Evolutionary conservation across 176 grass and related monocot species (phyloP).

Genomic region (Hyparrhenia diplandra): DNA sequence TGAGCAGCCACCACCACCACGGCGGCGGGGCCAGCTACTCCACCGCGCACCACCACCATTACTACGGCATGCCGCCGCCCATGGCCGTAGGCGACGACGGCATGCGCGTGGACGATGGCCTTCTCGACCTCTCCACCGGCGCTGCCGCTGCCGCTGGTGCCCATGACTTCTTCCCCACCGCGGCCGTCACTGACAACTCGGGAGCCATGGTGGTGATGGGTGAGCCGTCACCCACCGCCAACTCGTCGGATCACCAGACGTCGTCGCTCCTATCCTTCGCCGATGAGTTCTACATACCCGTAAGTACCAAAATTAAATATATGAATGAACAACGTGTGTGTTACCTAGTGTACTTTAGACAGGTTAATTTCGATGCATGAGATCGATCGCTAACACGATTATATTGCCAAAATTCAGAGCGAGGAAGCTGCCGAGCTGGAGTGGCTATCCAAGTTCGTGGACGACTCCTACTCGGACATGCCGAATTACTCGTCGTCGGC

Average conservation of each 20-base stretch:
- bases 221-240: slow-evolving; percentile 37
- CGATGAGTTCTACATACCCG: slow-evolving; percentile 89
- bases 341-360: too few relatives aligned
- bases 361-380: too few relatives aligned
- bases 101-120: slow-evolving; percentile 65
- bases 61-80: slow-evolving; percentile 61
- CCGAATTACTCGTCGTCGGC: slow-evolving; percentile 58
- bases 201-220: slow-evolving; percentile 16
- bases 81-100: slow-evolving; percentile 16
- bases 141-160: slow-evolving; percentile 1
- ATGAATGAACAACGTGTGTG: too few relatives aligned
- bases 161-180: slow-evolving; percentile 58
- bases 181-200: not conserved
- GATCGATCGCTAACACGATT: too few relatives aligned
- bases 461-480: slow-evolving; percentile 96
- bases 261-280: slow-evolving; percentile 61
- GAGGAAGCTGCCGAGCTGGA: slow-evolving; percentile 98
- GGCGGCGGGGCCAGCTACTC: too few relatives aligned
- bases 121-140: slow-evolving; percentile 63
- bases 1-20: slow-evolving; percentile 27
- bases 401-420: too few relatives aligned
- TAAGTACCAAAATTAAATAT: too few relatives aligned
- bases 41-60: slow-evolving; percentile 35
- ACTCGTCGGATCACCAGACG: slow-evolving; percentile 58
- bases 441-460: slow-evolving; percentile 98